Evolutionary conservation across 139 green algal genomes (phyloP).

Genomic region (Limnomonas spitsbergensis): DNA sequence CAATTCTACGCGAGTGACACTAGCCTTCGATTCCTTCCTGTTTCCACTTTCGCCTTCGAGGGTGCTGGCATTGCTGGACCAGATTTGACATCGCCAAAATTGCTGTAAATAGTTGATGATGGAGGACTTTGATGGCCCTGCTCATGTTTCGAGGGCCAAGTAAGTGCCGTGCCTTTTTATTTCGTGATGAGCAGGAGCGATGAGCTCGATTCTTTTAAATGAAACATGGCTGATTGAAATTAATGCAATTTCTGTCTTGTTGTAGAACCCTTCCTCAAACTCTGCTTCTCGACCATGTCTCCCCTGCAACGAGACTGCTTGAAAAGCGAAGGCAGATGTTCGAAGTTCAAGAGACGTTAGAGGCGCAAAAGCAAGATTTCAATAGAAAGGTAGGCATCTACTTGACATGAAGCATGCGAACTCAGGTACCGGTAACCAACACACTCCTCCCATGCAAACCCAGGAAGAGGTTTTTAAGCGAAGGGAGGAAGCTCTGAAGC

Average conservation of each 20-base stretch:
- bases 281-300: constrained; percentile 81
- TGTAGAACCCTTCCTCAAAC: constrained; percentile 42
- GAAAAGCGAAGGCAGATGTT: constrained; percentile 93
- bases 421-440: not conserved
- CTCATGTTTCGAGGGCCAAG: not conserved
- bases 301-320: constrained; percentile 80
- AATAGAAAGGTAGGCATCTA: constrained; percentile 50
- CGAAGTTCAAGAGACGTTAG: constrained; percentile 86
- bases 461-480: constrained; percentile 83
- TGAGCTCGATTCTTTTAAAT: not conserved
- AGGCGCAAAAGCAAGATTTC: constrained; percentile 80
- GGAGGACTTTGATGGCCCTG: constrained; percentile 9
- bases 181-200: not conserved
- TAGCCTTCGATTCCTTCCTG: too few relatives aligned
- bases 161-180: not conserved
- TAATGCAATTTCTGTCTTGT: not conserved
- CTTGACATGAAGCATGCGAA: not conserved
- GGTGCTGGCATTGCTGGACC: too few relatives aligned
- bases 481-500: constrained; percentile 82
- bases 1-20: too few relatives aligned
- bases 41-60: too few relatives aligned
- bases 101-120: too few relatives aligned
- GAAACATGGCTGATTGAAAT: not conserved
- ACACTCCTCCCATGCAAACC: not conserved
- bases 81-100: too few relatives aligned